phyloP scores from a whole-genome alignment of 805 yeast species.

The Saccharomycopsis vini region DNA sequence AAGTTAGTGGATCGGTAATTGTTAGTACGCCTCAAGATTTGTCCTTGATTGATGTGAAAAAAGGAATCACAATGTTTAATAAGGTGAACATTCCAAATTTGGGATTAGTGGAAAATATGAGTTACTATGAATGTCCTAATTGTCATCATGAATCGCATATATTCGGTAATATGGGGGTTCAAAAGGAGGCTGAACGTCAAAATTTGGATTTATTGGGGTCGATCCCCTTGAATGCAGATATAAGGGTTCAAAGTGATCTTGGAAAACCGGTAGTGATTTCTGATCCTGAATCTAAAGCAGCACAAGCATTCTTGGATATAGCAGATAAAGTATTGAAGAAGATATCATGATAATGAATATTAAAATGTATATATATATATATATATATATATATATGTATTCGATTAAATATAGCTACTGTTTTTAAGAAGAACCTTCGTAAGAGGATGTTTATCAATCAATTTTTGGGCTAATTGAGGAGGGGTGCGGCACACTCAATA shows the following conservation, averaged over 20 bases:
- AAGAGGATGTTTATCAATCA: no score
- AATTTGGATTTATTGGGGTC: slow-evolving; percentile 49
- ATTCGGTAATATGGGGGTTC: slow-evolving; percentile 53
- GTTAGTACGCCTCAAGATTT: slow-evolving; percentile 85
- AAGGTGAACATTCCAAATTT: slow-evolving; percentile 63
- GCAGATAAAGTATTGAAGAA: slow-evolving; percentile 33
- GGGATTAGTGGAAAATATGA: slow-evolving; percentile 81
- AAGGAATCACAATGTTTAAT: slow-evolving; percentile 71
- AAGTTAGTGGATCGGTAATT: slow-evolving; percentile 69
- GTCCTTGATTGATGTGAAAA: slow-evolving; percentile 69
- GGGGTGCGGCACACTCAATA: no score
- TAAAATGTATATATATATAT: not conserved
- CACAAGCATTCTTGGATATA: slow-evolving; percentile 39
- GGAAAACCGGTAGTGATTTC: slow-evolving; percentile 57
- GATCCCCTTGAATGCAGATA: slow-evolving; percentile 55
- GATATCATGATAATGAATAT: not conserved
- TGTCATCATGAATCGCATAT: slow-evolving; percentile 66
- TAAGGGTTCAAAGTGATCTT: slow-evolving; percentile 51
- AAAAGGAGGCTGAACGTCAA: slow-evolving; percentile 40
- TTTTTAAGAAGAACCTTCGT: no score
- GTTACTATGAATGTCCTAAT: slow-evolving; percentile 64
- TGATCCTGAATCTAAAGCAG: slow-evolving; percentile 28
- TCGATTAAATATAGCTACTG: no score
- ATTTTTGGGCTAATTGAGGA: no score
- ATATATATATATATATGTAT: not conserved